Evolutionary conservation across 495 filamentous ascomycete species (phyloP), one percentile per base, ranked within the genome.

Genomic region (Aspergillus wentii): DNA sequence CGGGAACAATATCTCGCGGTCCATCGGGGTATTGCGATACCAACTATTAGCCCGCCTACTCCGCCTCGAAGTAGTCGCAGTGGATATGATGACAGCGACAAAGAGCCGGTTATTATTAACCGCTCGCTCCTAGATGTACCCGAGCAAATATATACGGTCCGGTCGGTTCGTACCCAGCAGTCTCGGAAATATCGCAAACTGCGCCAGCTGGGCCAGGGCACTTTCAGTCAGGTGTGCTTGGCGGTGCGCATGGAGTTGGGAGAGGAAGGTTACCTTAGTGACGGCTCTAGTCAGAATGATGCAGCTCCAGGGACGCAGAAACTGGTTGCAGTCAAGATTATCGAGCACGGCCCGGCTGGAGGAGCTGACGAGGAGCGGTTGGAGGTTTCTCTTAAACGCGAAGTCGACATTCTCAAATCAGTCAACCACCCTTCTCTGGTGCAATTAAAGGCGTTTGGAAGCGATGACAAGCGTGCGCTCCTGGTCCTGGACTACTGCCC

Each of bases 261-360:
- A 8, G 48, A 51, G 2, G 25, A n/a, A 17, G 32, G 33, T 19
- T 27, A 60, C 36, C 19, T 52, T 56, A 3, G 46, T 40, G n/a
- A 49, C 45, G 16, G 58, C 68, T 46, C 51, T 64, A 33, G 54
- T 57, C 14, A 63, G 62, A 26, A 67, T 61, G 35, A 72, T 66
- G 33, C 73, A 72, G 43, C 63, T 55, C 39, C 65, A 52, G 43
- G 68, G 54, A 64, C 73, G 7, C 81, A 80, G 53, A 82, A 80
- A 47, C 64, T 97, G 16, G 94, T 97, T 8, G 92, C 92, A 9
- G 82, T 98, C 49, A 98, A 98, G 61, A 79, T 98, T 38, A 88
- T 94, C 44, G 88, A 95, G 52, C 86, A 94, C 57, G 92, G 91
- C 2, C 90, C 92, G 8, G 85, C 86, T 7, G 94, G 92, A 22